Percentiles rank a stretch among this genome's conserved stretches.
These are phyloP conservation scores for Casuarina cunninghamiana DNA, from an alignment of 306 rosid species.

Conservation along the genomic window DNA sequence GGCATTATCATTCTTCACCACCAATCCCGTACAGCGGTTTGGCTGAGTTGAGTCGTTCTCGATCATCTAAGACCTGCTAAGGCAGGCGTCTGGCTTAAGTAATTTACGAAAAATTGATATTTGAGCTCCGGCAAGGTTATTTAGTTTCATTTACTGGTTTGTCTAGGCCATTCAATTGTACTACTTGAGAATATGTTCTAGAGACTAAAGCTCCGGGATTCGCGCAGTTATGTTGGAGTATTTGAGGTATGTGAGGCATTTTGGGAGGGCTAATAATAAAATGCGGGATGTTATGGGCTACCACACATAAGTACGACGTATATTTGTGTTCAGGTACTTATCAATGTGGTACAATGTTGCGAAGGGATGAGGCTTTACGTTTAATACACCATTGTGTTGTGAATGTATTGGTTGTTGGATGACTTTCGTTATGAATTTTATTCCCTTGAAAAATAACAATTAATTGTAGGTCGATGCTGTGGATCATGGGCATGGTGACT, in stretches of 20 bases:
- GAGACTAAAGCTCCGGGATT: neutral
- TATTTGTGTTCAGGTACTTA: neutral
- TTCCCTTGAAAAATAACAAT: constrained; percentile 17
- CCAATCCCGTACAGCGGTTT: neutral
- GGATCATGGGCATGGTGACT: constrained; percentile 43
- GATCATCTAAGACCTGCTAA: neutral
- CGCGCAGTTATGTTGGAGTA: neutral
- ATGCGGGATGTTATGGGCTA: neutral
- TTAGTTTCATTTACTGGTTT: neutral
- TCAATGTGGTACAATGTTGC: neutral
- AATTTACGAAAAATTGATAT: neutral
- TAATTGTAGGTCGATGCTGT: constrained; percentile 44
- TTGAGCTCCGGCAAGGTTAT: neutral
- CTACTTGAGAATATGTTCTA: neutral
- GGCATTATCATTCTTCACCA: neutral
- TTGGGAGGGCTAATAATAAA: neutral
- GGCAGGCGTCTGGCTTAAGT: neutral
- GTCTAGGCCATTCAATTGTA: neutral
- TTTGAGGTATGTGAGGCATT: neutral
- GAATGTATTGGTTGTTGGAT: constrained; percentile 13
- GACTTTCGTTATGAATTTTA: neutral
- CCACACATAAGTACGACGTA: neutral
- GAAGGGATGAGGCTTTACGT: neutral
- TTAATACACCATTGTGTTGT: neutral
- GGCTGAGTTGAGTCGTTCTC: neutral